phyloP scores from a whole-genome alignment of 768 basidiomycete genomes.

The Saitozyma sp. region DNA sequence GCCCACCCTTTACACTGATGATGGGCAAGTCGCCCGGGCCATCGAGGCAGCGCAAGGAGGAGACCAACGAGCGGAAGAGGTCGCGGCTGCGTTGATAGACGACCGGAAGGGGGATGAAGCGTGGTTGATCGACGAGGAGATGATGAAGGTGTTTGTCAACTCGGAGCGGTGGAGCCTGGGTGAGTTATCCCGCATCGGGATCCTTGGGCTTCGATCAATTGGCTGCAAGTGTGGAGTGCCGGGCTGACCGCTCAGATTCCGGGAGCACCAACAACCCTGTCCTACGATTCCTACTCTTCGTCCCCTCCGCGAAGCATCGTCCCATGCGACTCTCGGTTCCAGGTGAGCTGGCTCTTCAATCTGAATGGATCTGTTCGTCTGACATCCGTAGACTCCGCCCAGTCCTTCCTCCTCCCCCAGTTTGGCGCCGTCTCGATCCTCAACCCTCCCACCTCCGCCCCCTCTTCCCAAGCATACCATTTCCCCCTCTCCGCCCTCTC shows the following conservation, averaged over 20 bases:
- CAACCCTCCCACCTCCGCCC: constrained; percentile 57
- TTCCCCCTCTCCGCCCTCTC: constrained; percentile 20
- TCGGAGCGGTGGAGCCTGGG: constrained; percentile 95
- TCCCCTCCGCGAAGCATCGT: constrained; percentile 69
- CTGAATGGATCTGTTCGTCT: neutral
- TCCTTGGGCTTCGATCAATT: neutral
- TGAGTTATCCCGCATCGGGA: constrained; percentile 49
- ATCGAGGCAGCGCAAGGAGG: constrained; percentile 17
- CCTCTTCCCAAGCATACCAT: constrained; percentile 9
- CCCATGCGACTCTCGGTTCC: constrained; percentile 69
- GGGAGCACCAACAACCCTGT: constrained; percentile 91
- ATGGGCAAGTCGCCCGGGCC: constrained; percentile 5
- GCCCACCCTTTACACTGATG: neutral
- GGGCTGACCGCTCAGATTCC: constrained; percentile 63
- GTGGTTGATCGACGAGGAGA: constrained; percentile 71
- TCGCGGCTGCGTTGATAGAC: constrained; percentile 30
- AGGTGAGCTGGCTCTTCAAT: constrained; percentile 43
- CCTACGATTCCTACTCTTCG: constrained; percentile 84
- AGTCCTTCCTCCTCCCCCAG: constrained; percentile 84
- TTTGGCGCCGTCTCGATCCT: constrained; percentile 85
- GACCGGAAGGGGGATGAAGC: constrained; percentile 43
- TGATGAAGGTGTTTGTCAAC: constrained; percentile 90
- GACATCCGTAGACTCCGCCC: constrained; percentile 28
- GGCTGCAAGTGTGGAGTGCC: neutral
- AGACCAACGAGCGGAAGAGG: constrained; percentile 18